Base-by-base conservation (phyloP, 2,329 filamentous ascomycete species). In the Ophiostoma sp. region DNA sequence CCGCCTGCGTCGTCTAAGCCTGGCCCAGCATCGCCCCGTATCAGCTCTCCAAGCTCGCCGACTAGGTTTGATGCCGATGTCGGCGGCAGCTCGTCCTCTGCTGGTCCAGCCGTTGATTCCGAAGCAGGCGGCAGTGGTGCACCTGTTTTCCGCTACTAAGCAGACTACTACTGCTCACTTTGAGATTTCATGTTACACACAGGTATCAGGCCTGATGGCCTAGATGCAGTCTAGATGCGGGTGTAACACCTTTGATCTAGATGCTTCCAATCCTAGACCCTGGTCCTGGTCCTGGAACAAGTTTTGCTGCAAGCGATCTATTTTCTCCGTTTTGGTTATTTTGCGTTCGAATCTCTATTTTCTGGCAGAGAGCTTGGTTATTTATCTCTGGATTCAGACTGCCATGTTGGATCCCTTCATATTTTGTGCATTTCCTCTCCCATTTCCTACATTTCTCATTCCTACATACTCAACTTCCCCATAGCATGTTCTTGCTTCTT, bases 81-180 rank as follows among this genome's bases (percentile, higher is more conserved):
- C n/a, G 72, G 45, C 22, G 63, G 52, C 52, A 70, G 52, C n/a
- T 68, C 64, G 17, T 69, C 72, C 9, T 55, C 71, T 1, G 28
- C 70, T 2, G 73, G 63, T 17, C 52, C 45, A 28, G 70, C 55
- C 11, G 70, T 72, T 1, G 73, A 72, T 17, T 66, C 72, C 0
- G 72, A 64, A 48, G 63, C 72, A 8, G 61, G 50, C 4, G 31
- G 63, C 15, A 50, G 61, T 33, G 36, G 61, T 8, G 69, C 22
- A 2, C 71, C 71, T 0, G 69, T 74, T 0, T 73, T 63, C 17
- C 70, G 68, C 25, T 76, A 72, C 63, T 70, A 66, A 36, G 48
- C 19, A 1, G 17, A 25, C 17, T 7, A 28, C 19, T 11, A 25
- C 22, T 25, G 25, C 28, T 28, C n/a, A 19, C 19, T 1, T 17